These are phyloP conservation scores for Uncinocarpus reesii DNA, from an alignment of 2,329 filamentous ascomycete genomes.

Conservation along the genomic window DNA sequence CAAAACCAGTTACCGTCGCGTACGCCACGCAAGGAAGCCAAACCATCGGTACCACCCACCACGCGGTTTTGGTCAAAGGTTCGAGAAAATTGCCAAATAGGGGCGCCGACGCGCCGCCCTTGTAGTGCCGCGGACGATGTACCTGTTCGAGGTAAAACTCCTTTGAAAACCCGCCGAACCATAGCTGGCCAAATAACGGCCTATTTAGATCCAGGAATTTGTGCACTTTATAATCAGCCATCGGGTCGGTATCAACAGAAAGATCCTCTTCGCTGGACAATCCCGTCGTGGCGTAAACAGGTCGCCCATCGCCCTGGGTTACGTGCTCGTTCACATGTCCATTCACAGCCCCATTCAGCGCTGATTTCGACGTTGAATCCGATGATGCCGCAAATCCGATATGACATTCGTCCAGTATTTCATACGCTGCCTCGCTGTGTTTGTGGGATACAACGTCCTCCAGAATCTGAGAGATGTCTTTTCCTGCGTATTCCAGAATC, in stretches of 20 bases:
- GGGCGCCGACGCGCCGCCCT: constrained; percentile 80
- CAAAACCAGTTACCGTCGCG: constrained; percentile 55
- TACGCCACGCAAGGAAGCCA: constrained; percentile 78
- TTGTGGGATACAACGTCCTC: constrained; percentile 71
- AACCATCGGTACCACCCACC: constrained; percentile 75
- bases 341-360: constrained; percentile 31
- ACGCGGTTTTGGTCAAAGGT: constrained; percentile 86
- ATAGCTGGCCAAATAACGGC: constrained; percentile 80
- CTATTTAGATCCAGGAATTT: constrained; percentile 85
- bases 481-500: constrained; percentile 79
- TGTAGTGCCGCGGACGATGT: constrained; percentile 91
- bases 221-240: constrained; percentile 70
- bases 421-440: constrained; percentile 90
- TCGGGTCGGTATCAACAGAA: constrained; percentile 68
- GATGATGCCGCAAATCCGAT: constrained; percentile 66
- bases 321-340: constrained; percentile 23
- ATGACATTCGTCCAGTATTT: constrained; percentile 77
- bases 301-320: constrained; percentile 38
- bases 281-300: constrained; percentile 54
- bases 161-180: constrained; percentile 77
- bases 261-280: constrained; percentile 85
- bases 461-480: constrained; percentile 73
- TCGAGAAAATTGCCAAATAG: constrained; percentile 98
- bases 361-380: constrained; percentile 43
- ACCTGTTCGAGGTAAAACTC: constrained; percentile 97